Evolutionary conservation across 2,329 filamentous ascomycete genomes (phyloP).

Genomic region (Phoma herbarum): DNA sequence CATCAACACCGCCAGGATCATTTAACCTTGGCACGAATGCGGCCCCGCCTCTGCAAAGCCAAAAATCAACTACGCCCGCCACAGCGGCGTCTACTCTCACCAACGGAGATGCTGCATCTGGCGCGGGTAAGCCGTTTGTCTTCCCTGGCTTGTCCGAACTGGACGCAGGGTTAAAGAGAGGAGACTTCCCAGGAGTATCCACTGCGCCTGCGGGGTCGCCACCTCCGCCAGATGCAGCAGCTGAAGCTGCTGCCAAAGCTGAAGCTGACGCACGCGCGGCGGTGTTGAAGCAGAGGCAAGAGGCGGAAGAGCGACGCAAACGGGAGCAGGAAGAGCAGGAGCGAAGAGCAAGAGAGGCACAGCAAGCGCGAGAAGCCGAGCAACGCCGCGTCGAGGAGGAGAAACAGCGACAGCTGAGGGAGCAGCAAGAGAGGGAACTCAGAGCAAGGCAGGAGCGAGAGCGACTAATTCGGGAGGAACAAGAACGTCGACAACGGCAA

Average conservation of each 20-base stretch:
- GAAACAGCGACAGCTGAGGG: conserved; percentile 20
- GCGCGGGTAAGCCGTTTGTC: conserved; percentile 8
- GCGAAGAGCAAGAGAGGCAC: conserved; percentile 17
- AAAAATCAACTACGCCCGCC: not conserved
- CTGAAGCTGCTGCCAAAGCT: conserved; percentile 27
- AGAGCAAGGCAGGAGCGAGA: conserved; percentile 33
- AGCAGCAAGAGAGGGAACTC: conserved; percentile 28
- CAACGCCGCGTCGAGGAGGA: conserved; percentile 30
- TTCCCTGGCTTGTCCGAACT: conserved; percentile 21
- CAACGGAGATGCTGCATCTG: not conserved
- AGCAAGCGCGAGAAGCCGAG: conserved; percentile 32
- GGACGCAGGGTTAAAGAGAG: conserved; percentile 3
- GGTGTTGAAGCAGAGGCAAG: conserved; percentile 21
- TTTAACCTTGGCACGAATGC: conserved; percentile 12
- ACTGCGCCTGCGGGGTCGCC: conserved; percentile 25
- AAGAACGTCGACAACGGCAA: conserved; percentile 30
- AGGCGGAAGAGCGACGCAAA: conserved; percentile 22
- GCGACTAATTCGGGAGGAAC: conserved; percentile 29
- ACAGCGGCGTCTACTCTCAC: not conserved
- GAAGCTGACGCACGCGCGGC: conserved; percentile 26
- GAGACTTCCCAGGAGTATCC: not conserved
- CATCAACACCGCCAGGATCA: conserved; percentile 10
- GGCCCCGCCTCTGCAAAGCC: not conserved
- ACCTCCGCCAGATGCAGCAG: conserved; percentile 16
- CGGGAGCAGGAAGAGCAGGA: conserved; percentile 18